These are phyloP conservation scores for Nyssa sinensis DNA, from an alignment of 148 eudicot genomes.

Conservation along the genomic window DNA sequence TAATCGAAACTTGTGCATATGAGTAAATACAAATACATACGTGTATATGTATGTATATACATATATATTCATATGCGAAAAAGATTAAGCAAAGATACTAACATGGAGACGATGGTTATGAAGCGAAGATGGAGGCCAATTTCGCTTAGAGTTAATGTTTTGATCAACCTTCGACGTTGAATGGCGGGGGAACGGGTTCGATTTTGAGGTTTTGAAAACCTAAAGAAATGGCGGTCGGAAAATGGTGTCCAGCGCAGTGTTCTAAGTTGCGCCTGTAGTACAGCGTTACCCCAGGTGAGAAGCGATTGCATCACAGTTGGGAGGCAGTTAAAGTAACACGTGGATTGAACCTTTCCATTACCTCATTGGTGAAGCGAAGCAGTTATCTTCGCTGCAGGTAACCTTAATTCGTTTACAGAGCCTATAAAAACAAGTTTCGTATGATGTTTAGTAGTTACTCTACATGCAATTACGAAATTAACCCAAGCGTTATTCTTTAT, in stretches of 20 bases:
- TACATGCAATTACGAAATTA: too few relatives aligned
- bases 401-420: too few relatives aligned
- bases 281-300: not conserved
- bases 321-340: too few relatives aligned
- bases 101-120: too few relatives aligned
- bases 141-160: too few relatives aligned
- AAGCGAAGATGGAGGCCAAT: not conserved
- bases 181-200: not conserved
- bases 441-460: too few relatives aligned
- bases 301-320: too few relatives aligned
- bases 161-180: not conserved
- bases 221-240: not conserved
- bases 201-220: conserved; percentile 10
- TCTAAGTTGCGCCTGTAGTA: conserved; percentile 8
- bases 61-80: not conserved
- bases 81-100: not conserved
- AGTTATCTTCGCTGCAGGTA: too few relatives aligned
- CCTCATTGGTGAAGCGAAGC: not conserved
- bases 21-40: not conserved
- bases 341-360: too few relatives aligned
- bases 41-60: not conserved
- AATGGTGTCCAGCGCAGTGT: not conserved
- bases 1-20: not conserved
- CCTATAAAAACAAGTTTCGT: too few relatives aligned
- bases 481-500: too few relatives aligned